Evolutionary conservation across 331 rosid species (phyloP), one percentile per base, ranked within the genome.

Genomic region (Cydonia oblonga): DNA sequence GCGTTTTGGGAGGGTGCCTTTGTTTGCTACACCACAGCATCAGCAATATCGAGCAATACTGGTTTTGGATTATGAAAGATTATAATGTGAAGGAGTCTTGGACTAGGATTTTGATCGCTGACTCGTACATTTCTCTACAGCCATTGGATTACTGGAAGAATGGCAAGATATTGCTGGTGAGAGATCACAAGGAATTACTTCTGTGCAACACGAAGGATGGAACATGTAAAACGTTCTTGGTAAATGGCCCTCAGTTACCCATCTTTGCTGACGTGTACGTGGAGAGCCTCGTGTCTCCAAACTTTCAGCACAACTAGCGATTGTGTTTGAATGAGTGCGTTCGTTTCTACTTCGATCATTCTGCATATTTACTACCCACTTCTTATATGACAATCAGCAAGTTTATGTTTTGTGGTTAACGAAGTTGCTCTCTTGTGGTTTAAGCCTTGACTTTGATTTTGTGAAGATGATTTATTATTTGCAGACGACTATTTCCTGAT

Each of bases 21-120:
- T 71, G 75, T 71, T 58, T 71, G 14, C 57, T 71, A 28, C 4
- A 3, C 74, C 52, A 28, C 29, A 29, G 28, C 35, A 70, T 13
- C 23, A 11, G 22, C 51, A 13, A 0, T 28, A 28, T 28, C 23
- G 6, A 51, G 52, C 52, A 14, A 15, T 64, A 26, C 35, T 15
- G 2, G 4, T 70, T 70, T 38, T 70, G 74, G 74, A 40, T 70
- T 33, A 70, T 70, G 74, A 70, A 70, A 20, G 64, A 70, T 64
- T 70, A 70, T 56, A 61, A 44, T 54, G 74, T 70, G 65, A 54
- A 54, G 74, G 74, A 70, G 33, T 70, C 74, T 28, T 70, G 74
- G 74, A 70, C 74, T n/a, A 70, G n/a, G 53, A 22, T 70, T 22
- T 32, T 54, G 64, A 70, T 54, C 30, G 1, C 51, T n/a, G n/a